Evolutionary conservation across 768 basidiomycete species (phyloP).

Genomic region (Tephrocybe sp.): DNA sequence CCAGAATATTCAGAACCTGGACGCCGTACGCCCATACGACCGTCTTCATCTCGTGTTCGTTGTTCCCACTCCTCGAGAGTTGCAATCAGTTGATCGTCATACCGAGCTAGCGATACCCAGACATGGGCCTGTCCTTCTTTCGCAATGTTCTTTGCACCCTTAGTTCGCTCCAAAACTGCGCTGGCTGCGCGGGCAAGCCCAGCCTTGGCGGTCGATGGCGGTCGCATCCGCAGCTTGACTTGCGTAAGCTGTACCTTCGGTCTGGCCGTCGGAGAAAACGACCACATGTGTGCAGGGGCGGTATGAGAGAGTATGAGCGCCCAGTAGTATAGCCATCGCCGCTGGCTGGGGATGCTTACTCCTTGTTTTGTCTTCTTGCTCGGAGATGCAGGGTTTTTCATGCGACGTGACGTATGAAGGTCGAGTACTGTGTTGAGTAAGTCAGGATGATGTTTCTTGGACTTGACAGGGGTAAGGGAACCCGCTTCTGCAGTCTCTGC

Average conservation of each 20-base stretch:
- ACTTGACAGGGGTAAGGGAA: background rate
- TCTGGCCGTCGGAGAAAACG: slow-evolving; percentile 21
- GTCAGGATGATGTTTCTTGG: slow-evolving; percentile 29
- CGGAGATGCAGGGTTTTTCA: slow-evolving; percentile 44
- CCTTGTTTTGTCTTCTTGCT: slow-evolving; percentile 46
- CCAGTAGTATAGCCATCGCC: slow-evolving; percentile 80
- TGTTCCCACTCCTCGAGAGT: slow-evolving; percentile 62
- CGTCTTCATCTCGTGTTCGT: slow-evolving; percentile 40
- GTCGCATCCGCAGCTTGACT: slow-evolving; percentile 59
- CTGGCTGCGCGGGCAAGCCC: slow-evolving; percentile 58
- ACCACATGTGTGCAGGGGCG: slow-evolving; percentile 52
- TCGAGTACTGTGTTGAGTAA: slow-evolving; percentile 56
- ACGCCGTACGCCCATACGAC: slow-evolving; percentile 35
- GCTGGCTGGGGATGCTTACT: slow-evolving; percentile 79
- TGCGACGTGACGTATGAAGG: slow-evolving; percentile 67
- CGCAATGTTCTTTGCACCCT: slow-evolving; percentile 29
- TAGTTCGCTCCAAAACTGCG: slow-evolving; percentile 45
- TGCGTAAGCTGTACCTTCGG: slow-evolving; percentile 56
- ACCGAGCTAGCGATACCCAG: slow-evolving; percentile 79
- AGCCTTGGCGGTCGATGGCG: slow-evolving; percentile 47
- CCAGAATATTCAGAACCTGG: slow-evolving; percentile 33
- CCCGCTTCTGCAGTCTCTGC: background rate
- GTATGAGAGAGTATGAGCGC: slow-evolving; percentile 56
- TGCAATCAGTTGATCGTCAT: slow-evolving; percentile 68
- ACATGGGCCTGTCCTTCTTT: slow-evolving; percentile 33